Evolutionary conservation across 2,329 filamentous ascomycete species (phyloP), one percentile per base, ranked within the genome.

Genomic region (Bisporella sp.): DNA sequence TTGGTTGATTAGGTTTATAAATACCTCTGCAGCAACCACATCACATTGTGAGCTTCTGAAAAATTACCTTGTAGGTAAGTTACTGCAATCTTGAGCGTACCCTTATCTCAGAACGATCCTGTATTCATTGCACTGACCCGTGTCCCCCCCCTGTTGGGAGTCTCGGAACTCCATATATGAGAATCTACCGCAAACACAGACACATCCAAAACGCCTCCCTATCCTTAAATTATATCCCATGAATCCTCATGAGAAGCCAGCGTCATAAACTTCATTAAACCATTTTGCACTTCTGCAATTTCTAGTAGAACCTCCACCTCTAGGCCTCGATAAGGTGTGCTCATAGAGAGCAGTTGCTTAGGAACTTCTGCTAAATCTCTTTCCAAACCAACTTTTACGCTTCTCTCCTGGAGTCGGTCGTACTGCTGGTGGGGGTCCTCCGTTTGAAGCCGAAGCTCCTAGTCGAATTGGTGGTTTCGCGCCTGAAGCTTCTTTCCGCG

Each of bases 381-480:
- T 81, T 64, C 87, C 82, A 62, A 97, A 84, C 89, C 91, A 96
- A 66, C 90, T 93, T 77, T 90, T 91, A 57, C 87, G 78, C 76
- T 95, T 96, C 54, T 90, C 85, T 49, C 62, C 52, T 13, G 45
- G 53, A 4, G 55, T 49, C 13, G 47, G 57, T 29, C 39, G 43
- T 7, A 44, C 32, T 35, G 35, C n/a, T 31, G 46, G 7, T 8
- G 47, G 41, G 49, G 41, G 11, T 40, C 5, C 45, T 42, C 51
- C 52, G 47, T 58, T 61, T 39, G 54, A 55, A 42, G 53, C 58
- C 4, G 51, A 49, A 12, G 53, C 49, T 12, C 60, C 61, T 45
- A 67, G 56, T 44, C 59, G 63, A 32, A 66, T 64, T 5, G 65
- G 63, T 5, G 52, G 59, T 49, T 58, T 46, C 7, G 50, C 45